These are phyloP conservation scores for Chlorella sp. DNA, from an alignment of 139 green algal species.

Conservation along the genomic window DNA sequence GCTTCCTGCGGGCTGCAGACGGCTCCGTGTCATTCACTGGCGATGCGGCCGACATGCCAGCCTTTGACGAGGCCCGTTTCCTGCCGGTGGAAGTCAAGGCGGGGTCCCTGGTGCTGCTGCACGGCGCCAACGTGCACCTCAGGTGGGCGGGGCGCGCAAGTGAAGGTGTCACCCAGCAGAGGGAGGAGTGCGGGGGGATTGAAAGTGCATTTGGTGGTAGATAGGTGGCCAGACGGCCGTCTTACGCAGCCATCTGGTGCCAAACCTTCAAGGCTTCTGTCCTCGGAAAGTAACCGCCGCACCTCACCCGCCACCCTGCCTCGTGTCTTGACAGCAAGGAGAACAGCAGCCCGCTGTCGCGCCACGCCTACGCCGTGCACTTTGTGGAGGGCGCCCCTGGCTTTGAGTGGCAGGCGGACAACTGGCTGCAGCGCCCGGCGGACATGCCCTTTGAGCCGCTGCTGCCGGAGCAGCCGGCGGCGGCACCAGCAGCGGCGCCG, in stretches of 20 bases:
- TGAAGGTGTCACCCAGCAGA: no score
- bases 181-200: no score
- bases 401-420: conserved; percentile 67
- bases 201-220: no score
- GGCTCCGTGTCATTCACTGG: conserved; percentile 54
- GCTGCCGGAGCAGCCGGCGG: conserved; percentile 13
- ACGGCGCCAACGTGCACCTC: conserved; percentile 83
- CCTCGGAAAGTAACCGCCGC: no score
- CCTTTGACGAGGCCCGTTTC: conserved; percentile 71
- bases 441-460: conserved; percentile 77
- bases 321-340: conserved; percentile 41
- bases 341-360: conserved; percentile 59
- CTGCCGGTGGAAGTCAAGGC: conserved; percentile 74
- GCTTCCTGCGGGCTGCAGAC: conserved; percentile 50
- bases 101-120: conserved; percentile 89
- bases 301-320: no score
- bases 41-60: conserved; percentile 41
- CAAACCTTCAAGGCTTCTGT: no score
- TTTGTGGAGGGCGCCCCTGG: conserved; percentile 72
- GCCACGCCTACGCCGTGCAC: conserved; percentile 89
- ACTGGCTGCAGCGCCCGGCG: conserved; percentile 81
- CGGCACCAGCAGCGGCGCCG: neutral
- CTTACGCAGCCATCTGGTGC: no score
- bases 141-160: no score
- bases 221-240: no score